A percentile compares a stretch with the other conserved stretches of the same genome.
These are phyloP conservation scores for Salvia rosmarinus DNA, from an alignment of 257 asterid species.

Conservation along the genomic window DNA sequence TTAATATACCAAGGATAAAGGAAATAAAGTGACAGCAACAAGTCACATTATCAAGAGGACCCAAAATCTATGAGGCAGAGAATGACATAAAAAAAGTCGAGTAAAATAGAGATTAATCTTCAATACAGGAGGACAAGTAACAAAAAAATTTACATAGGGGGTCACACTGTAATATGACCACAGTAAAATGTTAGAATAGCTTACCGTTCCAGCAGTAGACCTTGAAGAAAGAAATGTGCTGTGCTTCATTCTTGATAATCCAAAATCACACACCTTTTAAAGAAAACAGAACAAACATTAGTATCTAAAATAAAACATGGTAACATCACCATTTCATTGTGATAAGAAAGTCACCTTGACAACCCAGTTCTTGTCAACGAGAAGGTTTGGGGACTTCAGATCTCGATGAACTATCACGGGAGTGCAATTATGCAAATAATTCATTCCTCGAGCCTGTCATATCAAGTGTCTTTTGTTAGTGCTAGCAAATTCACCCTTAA, in stretches of 20 bases:
- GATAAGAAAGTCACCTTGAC: slow-evolving; percentile 68
- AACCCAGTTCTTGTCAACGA: slow-evolving; percentile 96
- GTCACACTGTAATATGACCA: slow-evolving; percentile 7
- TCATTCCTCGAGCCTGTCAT: slow-evolving; percentile 94
- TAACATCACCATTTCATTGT: slow-evolving; percentile 30
- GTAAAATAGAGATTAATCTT: too few species aligned
- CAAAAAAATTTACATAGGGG: background rate
- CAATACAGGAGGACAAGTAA: too few species aligned
- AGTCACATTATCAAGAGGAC: slow-evolving; percentile 1
- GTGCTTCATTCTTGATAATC: slow-evolving; percentile 88
- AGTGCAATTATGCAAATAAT: slow-evolving; percentile 88
- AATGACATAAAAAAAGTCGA: slow-evolving; percentile 4
- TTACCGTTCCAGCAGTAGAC: slow-evolving; percentile 98
- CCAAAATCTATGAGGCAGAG: slow-evolving; percentile 26
- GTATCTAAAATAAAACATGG: slow-evolving; percentile 26
- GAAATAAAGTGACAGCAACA: slow-evolving; percentile 2
- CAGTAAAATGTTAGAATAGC: slow-evolving; percentile 30
- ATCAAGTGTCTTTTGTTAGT: slow-evolving; percentile 29
- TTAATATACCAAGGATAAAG: background rate
- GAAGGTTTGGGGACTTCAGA: slow-evolving; percentile 96
- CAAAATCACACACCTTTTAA: slow-evolving; percentile 85
- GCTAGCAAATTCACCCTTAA: slow-evolving; percentile 19
- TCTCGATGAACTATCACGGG: slow-evolving; percentile 96
- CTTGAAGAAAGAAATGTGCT: slow-evolving; percentile 96
- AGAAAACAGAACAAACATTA: slow-evolving; percentile 31